Conservation (phyloP, 768 basidiomycete species). For the Dictyophora rubrovolvata region DNA sequence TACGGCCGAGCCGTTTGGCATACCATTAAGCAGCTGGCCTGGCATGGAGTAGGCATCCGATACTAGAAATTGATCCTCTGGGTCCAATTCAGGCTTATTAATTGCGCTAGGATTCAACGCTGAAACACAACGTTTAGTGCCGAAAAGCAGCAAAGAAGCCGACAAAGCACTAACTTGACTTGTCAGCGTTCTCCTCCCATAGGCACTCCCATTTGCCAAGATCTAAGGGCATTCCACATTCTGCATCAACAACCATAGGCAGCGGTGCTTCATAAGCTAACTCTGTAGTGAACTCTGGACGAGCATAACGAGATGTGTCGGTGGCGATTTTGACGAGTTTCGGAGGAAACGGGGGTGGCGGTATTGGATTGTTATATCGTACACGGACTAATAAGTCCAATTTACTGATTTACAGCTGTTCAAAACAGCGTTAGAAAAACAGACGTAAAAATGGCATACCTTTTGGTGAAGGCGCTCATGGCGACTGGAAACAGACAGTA, state of each 20-base stretch:
- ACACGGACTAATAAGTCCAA: conserved; percentile 88
- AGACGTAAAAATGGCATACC: background rate
- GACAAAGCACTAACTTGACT: conserved; percentile 39
- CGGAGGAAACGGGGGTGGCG: conserved; percentile 93
- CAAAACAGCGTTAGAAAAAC: background rate
- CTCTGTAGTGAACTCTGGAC: conserved; percentile 73
- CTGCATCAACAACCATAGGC: conserved; percentile 95
- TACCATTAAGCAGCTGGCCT: conserved; percentile 26
- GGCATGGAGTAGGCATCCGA: conserved; percentile 45
- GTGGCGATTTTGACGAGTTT: conserved; percentile 91
- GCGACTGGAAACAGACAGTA: background rate
- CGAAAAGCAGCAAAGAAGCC: conserved; percentile 4
- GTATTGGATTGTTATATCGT: conserved; percentile 89
- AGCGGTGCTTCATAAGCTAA: conserved; percentile 73
- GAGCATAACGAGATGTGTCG: conserved; percentile 76
- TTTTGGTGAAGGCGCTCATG: conserved; percentile 10
- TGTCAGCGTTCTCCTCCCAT: conserved; percentile 72
- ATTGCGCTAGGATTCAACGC: conserved; percentile 58
- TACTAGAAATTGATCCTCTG: conserved; percentile 58
- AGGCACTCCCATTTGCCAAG: conserved; percentile 72
- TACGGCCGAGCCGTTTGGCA: conserved; percentile 27
- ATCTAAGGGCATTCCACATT: conserved; percentile 94
- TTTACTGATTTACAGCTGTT: conserved; percentile 39
- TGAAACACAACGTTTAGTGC: conserved; percentile 11
- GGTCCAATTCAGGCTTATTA: conserved; percentile 53